phyloP scores from a whole-genome alignment of 208 protist species.

The Trypanosoma grayi region DNA sequence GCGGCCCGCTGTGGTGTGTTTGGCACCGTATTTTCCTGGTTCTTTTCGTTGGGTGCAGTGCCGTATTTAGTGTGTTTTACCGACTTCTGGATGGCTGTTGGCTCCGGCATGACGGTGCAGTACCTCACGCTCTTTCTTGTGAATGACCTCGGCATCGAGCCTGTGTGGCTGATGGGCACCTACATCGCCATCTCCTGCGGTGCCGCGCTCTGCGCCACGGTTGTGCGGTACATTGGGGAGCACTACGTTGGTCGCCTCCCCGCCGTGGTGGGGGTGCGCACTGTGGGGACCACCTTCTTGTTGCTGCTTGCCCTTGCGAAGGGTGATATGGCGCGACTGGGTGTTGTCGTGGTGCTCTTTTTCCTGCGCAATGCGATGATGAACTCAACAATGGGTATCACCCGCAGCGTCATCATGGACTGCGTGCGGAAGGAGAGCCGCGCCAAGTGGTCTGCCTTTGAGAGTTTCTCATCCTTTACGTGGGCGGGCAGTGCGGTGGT shows the following conservation, averaged over 20 bases:
- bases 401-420: conserved; percentile 75
- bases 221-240: conserved; percentile 13
- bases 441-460: conserved; percentile 64
- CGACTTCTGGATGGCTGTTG: conserved; percentile 45
- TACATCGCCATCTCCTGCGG: conserved; percentile 33
- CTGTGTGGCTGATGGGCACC: conserved; percentile 29
- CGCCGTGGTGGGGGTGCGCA: conserved; percentile 33
- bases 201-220: conserved; percentile 23
- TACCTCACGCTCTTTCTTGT: conserved; percentile 53
- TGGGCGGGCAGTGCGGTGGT: conserved; percentile 66
- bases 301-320: conserved; percentile 19
- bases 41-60: conserved; percentile 18
- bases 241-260: conserved; percentile 36
- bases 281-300: conserved; percentile 32
- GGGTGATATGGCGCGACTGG: background rate
- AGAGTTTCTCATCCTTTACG: conserved; percentile 59
- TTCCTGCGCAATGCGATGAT: conserved; percentile 55
- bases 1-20: conserved; percentile 10
- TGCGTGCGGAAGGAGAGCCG: conserved; percentile 33
- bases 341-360: conserved; percentile 30
- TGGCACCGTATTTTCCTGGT: background rate
- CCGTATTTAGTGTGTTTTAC: conserved; percentile 50
- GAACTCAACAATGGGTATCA: conserved; percentile 61
- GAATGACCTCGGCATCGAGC: conserved; percentile 17
- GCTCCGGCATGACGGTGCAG: conserved; percentile 51